Evolutionary conservation across 176 grass and related monocot species (phyloP), one percentile per base, ranked within the genome.

Genomic region (Guadua angustifolia): DNA sequence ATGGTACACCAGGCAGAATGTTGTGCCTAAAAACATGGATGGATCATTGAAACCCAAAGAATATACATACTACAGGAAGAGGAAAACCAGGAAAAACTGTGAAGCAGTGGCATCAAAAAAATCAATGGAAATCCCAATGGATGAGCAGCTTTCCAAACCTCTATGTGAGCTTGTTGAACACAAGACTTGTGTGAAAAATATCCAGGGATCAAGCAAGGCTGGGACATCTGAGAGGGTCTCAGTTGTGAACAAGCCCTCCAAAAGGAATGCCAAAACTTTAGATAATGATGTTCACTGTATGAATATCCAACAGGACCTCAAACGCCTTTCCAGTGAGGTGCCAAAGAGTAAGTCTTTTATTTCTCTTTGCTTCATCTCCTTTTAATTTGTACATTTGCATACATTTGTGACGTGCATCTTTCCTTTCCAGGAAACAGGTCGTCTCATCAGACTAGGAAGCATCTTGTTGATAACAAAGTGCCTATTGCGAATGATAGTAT

Each of bases 21-120:
- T 29, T 82, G 57, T 74, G 56, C 32, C 77, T 71, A 73, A 75
- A 78, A 72, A 53, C 18, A 36, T 75, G 69, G 61, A 88, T 84
- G 82, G n/a, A 72, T 77, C 87, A 71, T 79, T 74, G 73, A 52
- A 62, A 70, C 84, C 62, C 18, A 83, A 68, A 86, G 77, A 91
- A 42, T 90, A 90, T 81, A 90, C 89, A 66, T 98, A 98, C 64
- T 88, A 79, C 82, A 92, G 87, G 57, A 98, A 94, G 89, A 82
- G 77, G 86, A 95, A 89, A 69, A 55, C 83, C 47, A 91, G 83
- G 87, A 85, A 87, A 82, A 89, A 15, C 64, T 68, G 83, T 70
- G 82, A 69, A 46, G 29, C 44, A 81, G 46, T 43, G 61, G 74
- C 49, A 24, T 75, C 73, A 29, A 75, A 89, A 83, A 59, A 88